Evolutionary conservation across 257 asterid species (phyloP).

Genomic region (Ilex aquifolium): DNA sequence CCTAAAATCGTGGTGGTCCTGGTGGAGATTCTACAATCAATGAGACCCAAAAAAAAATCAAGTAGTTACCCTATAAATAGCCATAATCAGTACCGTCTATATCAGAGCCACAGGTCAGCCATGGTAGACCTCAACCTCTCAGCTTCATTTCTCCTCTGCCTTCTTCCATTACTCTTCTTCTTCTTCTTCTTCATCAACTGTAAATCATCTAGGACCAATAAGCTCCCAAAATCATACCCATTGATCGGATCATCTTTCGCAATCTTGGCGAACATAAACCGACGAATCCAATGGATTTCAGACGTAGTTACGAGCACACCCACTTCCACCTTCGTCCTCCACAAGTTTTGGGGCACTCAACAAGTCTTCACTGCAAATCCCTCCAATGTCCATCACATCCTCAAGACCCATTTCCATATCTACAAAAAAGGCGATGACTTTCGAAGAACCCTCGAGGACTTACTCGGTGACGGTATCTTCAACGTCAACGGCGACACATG

Average conservation of each 20-base stretch:
- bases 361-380: no score
- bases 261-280: constrained; percentile 10
- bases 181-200: constrained; percentile 17
- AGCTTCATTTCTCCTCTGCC: no score
- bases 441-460: constrained; percentile 7
- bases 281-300: constrained; percentile 32
- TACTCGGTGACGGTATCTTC: constrained; percentile 41
- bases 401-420: neutral
- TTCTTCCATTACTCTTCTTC: constrained; percentile 4
- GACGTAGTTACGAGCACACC: constrained; percentile 26
- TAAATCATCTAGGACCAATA: neutral
- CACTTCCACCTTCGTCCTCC: constrained; percentile 23
- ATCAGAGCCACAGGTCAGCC: no score
- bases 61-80: no score
- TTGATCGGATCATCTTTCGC: constrained; percentile 27
- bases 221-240: constrained; percentile 37
- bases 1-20: no score
- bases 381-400: no score
- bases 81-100: no score
- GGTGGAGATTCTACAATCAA: no score
- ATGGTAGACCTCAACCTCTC: no score
- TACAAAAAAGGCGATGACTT: constrained; percentile 28
- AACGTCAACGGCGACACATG: constrained; percentile 39
- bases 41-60: no score
- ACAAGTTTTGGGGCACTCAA: no score